These are phyloP conservation scores for Salix exigua DNA, from an alignment of 345 rosid genomes.

Conservation along the genomic window DNA sequence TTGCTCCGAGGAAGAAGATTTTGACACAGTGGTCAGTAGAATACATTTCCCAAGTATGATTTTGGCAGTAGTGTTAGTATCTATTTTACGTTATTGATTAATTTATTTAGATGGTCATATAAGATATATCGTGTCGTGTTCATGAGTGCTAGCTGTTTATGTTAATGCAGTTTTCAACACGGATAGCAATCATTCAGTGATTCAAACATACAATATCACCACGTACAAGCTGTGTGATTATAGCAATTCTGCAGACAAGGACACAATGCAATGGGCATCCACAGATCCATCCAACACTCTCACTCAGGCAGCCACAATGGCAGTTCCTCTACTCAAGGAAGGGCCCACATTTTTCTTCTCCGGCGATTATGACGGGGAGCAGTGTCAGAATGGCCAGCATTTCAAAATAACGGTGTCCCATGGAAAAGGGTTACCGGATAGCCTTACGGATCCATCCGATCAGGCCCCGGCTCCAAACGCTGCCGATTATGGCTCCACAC, in stretches of 20 bases:
- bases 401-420: slow-evolving; percentile 70
- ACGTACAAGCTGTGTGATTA: slow-evolving; percentile 69
- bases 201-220: slow-evolving; percentile 74
- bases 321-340: slow-evolving; percentile 72
- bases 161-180: slow-evolving; percentile 72
- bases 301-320: slow-evolving; percentile 46
- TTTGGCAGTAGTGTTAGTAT: too few relatives aligned
- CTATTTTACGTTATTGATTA: too few relatives aligned
- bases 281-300: slow-evolving; percentile 67
- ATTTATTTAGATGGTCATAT: neutral
- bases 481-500: slow-evolving; percentile 55
- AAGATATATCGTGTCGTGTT: neutral
- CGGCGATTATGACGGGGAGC: slow-evolving; percentile 81
- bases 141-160: neutral
- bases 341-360: slow-evolving; percentile 78
- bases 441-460: slow-evolving; percentile 37
- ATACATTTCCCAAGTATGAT: too few relatives aligned
- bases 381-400: slow-evolving; percentile 63
- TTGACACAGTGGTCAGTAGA: too few relatives aligned
- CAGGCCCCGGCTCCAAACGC: slow-evolving; percentile 58
- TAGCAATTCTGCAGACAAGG: slow-evolving; percentile 44
- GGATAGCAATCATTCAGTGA: slow-evolving; percentile 82
- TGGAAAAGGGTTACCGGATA: slow-evolving; percentile 69
- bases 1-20: too few relatives aligned
- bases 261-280: slow-evolving; percentile 63